Evolutionary conservation across 257 asterid species (phyloP).

Genomic region (Solanum verrucosum): DNA sequence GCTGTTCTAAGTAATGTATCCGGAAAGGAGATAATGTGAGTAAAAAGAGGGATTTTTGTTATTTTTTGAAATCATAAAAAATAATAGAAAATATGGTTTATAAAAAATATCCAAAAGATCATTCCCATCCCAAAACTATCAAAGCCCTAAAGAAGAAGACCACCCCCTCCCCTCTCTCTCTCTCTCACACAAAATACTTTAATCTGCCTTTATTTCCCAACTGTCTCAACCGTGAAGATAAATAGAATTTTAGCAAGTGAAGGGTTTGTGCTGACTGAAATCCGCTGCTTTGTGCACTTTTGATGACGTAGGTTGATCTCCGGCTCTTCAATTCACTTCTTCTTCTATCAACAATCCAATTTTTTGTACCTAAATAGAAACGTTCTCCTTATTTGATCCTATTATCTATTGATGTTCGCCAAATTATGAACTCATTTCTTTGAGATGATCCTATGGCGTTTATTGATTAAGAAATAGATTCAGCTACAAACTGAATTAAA

Average conservation of each 20-base stretch:
- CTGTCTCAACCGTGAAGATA: neutral
- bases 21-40: no score
- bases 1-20: no score
- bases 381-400: neutral
- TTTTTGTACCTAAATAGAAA: neutral
- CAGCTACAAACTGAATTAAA: neutral
- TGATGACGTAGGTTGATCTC: neutral
- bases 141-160: neutral
- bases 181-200: neutral
- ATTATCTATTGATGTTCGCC: neutral
- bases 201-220: neutral
- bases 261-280: neutral
- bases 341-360: neutral
- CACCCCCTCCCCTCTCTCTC: neutral
- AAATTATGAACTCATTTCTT: neutral
- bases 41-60: no score
- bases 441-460: neutral
- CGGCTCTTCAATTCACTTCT: neutral
- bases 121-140: neutral
- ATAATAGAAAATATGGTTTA: no score
- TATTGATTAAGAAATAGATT: neutral
- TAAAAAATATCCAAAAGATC: neutral
- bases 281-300: neutral
- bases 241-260: neutral
- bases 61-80: no score